A percentile compares a stretch with the other conserved stretches of the same genome.
Conservation (phyloP, 306 rosid species). For the Cucumis hystrix region DNA sequence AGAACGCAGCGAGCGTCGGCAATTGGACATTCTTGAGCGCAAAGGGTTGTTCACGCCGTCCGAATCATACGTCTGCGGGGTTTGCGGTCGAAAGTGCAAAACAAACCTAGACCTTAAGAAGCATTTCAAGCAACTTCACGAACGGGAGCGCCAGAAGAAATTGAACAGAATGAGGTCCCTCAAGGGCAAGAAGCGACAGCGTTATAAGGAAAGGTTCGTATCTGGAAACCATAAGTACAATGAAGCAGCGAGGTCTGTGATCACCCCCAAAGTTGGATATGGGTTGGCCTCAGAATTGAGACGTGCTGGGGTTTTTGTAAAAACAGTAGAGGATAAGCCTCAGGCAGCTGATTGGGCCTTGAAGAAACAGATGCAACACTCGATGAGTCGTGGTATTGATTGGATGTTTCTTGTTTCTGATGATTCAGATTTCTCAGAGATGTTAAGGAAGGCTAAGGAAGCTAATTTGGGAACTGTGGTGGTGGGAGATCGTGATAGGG, state of each 20-base stretch:
- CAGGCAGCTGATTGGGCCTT: conserved; percentile 86
- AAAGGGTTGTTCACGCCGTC: conserved; percentile 37
- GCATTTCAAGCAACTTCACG: conserved; percentile 62
- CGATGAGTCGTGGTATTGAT: conserved; percentile 71
- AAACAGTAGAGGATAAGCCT: conserved; percentile 72
- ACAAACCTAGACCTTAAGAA: conserved; percentile 46
- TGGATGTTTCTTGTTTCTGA: conserved; percentile 79
- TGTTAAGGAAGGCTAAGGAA: conserved; percentile 64
- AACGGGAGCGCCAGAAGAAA: conserved; percentile 65
- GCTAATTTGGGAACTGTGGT: conserved; percentile 68
- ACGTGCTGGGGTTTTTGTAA: conserved; percentile 77
- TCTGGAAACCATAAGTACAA: conserved; percentile 43
- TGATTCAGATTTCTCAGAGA: conserved; percentile 68
- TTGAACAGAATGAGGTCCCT: conserved; percentile 35
- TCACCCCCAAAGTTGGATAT: conserved; percentile 54
- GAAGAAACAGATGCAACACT: conserved; percentile 79
- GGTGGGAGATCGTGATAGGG: conserved; percentile 64
- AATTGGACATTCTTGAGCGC: conserved; percentile 53
- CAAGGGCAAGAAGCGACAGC: conserved; percentile 57
- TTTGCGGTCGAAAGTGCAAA: conserved; percentile 58
- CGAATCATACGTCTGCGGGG: conserved; percentile 41
- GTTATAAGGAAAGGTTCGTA: conserved; percentile 39
- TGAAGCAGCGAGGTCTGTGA: conserved; percentile 46
- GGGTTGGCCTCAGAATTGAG: conserved; percentile 71
- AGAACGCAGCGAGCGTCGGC: conserved; percentile 42